phyloP scores from a whole-genome alignment of 179 eudicot genomes.

The Spergularia azorica region DNA sequence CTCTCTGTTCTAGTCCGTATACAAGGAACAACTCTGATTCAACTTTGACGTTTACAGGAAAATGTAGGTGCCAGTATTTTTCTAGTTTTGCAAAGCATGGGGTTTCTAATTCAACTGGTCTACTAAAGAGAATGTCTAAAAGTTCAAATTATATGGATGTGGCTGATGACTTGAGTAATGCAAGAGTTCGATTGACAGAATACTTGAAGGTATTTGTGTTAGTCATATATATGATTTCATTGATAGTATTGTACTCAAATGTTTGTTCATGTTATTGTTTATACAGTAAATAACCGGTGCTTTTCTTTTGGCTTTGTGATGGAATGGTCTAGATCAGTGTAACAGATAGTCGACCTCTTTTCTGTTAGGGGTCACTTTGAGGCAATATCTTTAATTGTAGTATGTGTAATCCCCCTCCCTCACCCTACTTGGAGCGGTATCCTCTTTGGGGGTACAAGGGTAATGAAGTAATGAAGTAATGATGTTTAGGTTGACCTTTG shows the following conservation, averaged over 20 bases:
- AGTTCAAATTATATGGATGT: conserved; percentile 21
- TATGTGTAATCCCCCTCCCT: too few species aligned
- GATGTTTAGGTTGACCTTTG: too few species aligned
- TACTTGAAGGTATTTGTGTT: conserved; percentile 58
- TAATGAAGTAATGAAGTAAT: too few species aligned
- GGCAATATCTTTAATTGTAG: too few species aligned
- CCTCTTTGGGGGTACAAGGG: too few species aligned
- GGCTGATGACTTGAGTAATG: conserved; percentile 32
- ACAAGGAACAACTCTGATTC: background rate
- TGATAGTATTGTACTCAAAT: background rate
- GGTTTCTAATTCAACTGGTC: conserved; percentile 34
- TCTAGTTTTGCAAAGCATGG: conserved; percentile 52
- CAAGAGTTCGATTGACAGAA: conserved; percentile 66
- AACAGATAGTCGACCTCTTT: too few species aligned
- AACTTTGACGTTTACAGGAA: conserved; percentile 39
- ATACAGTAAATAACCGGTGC: too few species aligned
- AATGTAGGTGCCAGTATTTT: conserved; percentile 52
- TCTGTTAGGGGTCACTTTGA: too few species aligned
- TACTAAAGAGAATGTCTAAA: conserved; percentile 26
- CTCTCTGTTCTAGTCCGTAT: background rate
- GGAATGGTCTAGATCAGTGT: too few species aligned
- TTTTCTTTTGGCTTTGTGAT: too few species aligned
- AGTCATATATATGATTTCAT: background rate
- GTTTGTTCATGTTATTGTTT: too few species aligned
- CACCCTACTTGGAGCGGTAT: too few species aligned